Conservation (phyloP, 2,329 filamentous ascomycete species). For the Aspergillus awamori region DNA sequence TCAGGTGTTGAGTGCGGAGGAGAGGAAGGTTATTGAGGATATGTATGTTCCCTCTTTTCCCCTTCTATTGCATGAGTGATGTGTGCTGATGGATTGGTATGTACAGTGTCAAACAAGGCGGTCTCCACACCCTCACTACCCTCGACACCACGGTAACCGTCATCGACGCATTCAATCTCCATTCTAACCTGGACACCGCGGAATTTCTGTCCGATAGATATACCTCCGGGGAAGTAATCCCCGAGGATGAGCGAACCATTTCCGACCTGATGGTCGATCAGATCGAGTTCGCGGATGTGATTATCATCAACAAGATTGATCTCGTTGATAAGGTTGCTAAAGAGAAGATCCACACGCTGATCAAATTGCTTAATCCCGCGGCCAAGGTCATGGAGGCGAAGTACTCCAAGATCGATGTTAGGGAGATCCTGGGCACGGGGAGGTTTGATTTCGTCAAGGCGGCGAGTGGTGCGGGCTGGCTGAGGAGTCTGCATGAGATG, state of each 20-base stretch:
- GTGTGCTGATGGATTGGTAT: slow-evolving; percentile 13
- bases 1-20: slow-evolving; percentile 43
- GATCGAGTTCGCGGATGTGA: slow-evolving; percentile 75
- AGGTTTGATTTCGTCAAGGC: slow-evolving; percentile 67
- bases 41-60: slow-evolving; percentile 36
- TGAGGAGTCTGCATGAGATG: slow-evolving; percentile 70
- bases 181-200: slow-evolving; percentile 71
- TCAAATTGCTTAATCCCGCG: slow-evolving; percentile 66
- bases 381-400: slow-evolving; percentile 66
- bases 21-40: slow-evolving; percentile 51
- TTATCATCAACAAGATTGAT: slow-evolving; percentile 72
- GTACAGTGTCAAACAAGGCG: slow-evolving; percentile 58
- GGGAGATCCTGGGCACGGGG: slow-evolving; percentile 66
- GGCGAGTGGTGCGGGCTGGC: slow-evolving; percentile 68
- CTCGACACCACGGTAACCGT: slow-evolving; percentile 74
- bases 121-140: slow-evolving; percentile 65
- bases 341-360: slow-evolving; percentile 54
- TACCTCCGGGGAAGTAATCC: slow-evolving; percentile 59
- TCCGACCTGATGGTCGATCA: slow-evolving; percentile 77
- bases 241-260: slow-evolving; percentile 73
- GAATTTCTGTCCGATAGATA: slow-evolving; percentile 68
- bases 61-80: slow-evolving; percentile 5
- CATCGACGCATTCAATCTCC: slow-evolving; percentile 72
- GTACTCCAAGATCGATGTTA: slow-evolving; percentile 63
- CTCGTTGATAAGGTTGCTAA: slow-evolving; percentile 56